A percentile compares a stretch with the other conserved stretches of the same genome.
phyloP scores from a whole-genome alignment of 805 yeast genomes.

The Cyberlindnera mrakii region DNA sequence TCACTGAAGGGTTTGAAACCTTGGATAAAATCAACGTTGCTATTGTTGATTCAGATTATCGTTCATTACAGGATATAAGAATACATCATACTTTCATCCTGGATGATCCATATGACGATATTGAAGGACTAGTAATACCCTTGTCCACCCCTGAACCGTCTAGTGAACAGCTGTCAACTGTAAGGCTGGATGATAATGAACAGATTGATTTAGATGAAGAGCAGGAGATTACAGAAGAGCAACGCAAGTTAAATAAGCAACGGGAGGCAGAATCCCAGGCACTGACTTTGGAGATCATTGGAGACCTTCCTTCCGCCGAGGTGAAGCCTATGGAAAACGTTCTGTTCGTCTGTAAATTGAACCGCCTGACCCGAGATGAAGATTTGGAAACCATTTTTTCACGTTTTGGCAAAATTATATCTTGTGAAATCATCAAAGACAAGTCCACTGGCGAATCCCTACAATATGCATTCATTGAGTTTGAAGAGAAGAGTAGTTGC shows the following conservation, averaged over 20 bases:
- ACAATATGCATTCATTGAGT: slow-evolving; percentile 63
- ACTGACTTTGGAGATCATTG: slow-evolving; percentile 54
- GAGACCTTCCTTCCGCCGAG: slow-evolving; percentile 54
- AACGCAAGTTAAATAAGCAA: slow-evolving; percentile 21
- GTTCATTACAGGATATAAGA: slow-evolving; percentile 45
- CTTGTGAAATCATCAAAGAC: slow-evolving; percentile 49
- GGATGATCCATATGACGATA: slow-evolving; percentile 47
- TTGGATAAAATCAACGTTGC: slow-evolving; percentile 38
- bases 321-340: slow-evolving; percentile 57
- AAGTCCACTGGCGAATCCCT: slow-evolving; percentile 41
- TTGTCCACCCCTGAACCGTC: slow-evolving; percentile 32
- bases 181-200: slow-evolving; percentile 23
- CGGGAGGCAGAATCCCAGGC: slow-evolving; percentile 47
- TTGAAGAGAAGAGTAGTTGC: slow-evolving; percentile 38
- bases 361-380: slow-evolving; percentile 53
- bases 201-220: slow-evolving; percentile 15
- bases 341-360: slow-evolving; percentile 56
- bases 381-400: slow-evolving; percentile 51
- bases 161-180: slow-evolving; percentile 27
- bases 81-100: slow-evolving; percentile 45
- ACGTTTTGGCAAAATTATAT: slow-evolving; percentile 50
- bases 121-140: slow-evolving; percentile 20
- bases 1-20: slow-evolving; percentile 44
- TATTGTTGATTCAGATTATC: slow-evolving; percentile 30
- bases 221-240: slow-evolving; percentile 24